phyloP scores from a whole-genome alignment of 192 early-diverging fungal genomes.

The Geranomyces michiganensis region DNA sequence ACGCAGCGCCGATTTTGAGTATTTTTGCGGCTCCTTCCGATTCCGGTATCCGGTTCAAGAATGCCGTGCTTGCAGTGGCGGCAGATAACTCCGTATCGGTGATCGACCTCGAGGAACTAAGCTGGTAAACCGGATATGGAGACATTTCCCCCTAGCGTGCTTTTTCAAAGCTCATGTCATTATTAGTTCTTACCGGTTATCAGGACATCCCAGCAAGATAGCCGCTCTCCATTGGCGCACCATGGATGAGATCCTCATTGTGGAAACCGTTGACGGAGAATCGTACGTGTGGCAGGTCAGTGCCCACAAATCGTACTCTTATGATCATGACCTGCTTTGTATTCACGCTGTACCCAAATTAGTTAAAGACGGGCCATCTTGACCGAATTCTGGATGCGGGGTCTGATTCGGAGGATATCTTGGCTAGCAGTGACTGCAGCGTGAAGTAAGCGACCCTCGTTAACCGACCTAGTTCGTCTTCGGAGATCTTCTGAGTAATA shows the following conservation, averaged over 20 bases:
- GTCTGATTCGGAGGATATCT: constrained; percentile 55
- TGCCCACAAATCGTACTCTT: not conserved
- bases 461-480: too few species aligned
- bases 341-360: not conserved
- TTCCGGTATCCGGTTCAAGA: constrained; percentile 40
- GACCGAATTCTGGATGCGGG: constrained; percentile 64
- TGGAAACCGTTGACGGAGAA: constrained; percentile 64
- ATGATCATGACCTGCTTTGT: too few species aligned
- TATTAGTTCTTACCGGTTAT: constrained; percentile 54
- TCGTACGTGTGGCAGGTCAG: constrained; percentile 79
- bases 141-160: too few species aligned
- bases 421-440: constrained; percentile 55
- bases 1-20: constrained; percentile 18
- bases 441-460: constrained; percentile 42
- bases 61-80: constrained; percentile 63
- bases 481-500: too few species aligned
- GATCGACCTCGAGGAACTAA: constrained; percentile 74
- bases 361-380: constrained; percentile 77
- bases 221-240: constrained; percentile 67
- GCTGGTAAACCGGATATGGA: too few species aligned
- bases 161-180: not conserved
- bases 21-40: constrained; percentile 34
- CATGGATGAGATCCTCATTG: constrained; percentile 66
- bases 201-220: constrained; percentile 61
- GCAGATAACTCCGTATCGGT: constrained; percentile 71